These are phyloP conservation scores for Cryptococcus floricola DNA, from an alignment of 1,284 basidiomycete genomes.

Conservation along the genomic window DNA sequence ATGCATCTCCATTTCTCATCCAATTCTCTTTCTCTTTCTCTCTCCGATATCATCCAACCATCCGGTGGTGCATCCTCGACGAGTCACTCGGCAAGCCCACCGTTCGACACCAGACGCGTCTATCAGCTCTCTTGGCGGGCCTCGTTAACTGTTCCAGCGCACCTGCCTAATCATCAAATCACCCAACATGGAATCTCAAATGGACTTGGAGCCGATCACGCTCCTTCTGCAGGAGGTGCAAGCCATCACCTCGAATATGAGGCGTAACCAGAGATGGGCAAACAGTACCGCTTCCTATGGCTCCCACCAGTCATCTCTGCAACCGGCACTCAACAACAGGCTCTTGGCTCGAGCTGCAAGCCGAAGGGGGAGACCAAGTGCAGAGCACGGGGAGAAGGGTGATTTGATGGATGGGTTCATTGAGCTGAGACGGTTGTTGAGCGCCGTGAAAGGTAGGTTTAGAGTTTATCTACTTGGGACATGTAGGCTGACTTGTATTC, in stretches of 20 bases:
- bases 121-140: too few species aligned
- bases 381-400: conserved; percentile 43
- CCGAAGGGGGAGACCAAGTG: conserved; percentile 13
- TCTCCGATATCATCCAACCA: too few species aligned
- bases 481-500: background rate
- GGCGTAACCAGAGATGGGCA: conserved; percentile 92
- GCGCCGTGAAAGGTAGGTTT: conserved; percentile 65
- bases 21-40: too few species aligned
- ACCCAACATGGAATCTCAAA: background rate
- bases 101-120: too few species aligned
- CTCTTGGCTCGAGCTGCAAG: conserved; percentile 3
- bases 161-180: too few species aligned
- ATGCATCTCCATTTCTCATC: too few species aligned
- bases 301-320: conserved; percentile 19
- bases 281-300: conserved; percentile 47
- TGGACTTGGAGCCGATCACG: conserved; percentile 42
- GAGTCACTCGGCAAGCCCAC: too few species aligned
- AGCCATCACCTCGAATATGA: conserved; percentile 91
- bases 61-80: too few species aligned
- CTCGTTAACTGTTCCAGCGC: too few species aligned
- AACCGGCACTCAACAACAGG: conserved; percentile 23
- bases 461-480: background rate
- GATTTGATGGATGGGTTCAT: conserved; percentile 88
- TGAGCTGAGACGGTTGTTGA: conserved; percentile 71
- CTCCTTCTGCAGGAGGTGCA: conserved; percentile 66